phyloP scores from a whole-genome alignment of 768 basidiomycete species.

The Leccinum pellstonianum region DNA sequence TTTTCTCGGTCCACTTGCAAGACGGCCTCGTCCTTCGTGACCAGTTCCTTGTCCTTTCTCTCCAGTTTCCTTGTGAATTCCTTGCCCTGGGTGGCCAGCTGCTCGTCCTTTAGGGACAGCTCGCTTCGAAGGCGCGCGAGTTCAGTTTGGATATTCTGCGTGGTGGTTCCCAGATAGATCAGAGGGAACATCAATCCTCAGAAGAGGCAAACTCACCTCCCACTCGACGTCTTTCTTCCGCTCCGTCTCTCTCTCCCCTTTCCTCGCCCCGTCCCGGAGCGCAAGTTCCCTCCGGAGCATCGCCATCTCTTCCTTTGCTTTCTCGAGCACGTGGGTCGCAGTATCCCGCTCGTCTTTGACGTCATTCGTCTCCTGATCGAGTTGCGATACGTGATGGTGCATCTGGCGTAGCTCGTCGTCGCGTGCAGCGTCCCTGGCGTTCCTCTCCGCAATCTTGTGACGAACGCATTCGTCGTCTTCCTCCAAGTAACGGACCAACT shows the following conservation, averaged over 20 bases:
- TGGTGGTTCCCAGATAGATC: background rate
- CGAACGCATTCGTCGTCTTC: conserved; percentile 87
- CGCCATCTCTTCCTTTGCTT: conserved; percentile 64
- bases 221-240: background rate
- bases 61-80: background rate
- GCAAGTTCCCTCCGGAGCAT: conserved; percentile 38
- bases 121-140: background rate
- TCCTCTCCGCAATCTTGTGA: conserved; percentile 76
- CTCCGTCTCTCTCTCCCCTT: background rate
- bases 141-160: background rate
- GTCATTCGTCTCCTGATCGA: conserved; percentile 65
- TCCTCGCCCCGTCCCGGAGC: background rate
- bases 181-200: background rate
- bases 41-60: background rate
- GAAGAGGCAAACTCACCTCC: background rate
- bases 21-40: conserved; percentile 59
- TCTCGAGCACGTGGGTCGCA: conserved; percentile 12
- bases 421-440: conserved; percentile 82
- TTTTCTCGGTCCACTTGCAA: conserved; percentile 59
- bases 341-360: conserved; percentile 47
- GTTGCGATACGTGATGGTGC: conserved; percentile 73
- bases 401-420: conserved; percentile 76
- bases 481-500: conserved; percentile 62
- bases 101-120: conserved; percentile 8
- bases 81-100: conserved; percentile 46